Evolutionary conservation across 805 yeast species (phyloP).

Genomic region (Maudiozyma pseudohumilis): DNA sequence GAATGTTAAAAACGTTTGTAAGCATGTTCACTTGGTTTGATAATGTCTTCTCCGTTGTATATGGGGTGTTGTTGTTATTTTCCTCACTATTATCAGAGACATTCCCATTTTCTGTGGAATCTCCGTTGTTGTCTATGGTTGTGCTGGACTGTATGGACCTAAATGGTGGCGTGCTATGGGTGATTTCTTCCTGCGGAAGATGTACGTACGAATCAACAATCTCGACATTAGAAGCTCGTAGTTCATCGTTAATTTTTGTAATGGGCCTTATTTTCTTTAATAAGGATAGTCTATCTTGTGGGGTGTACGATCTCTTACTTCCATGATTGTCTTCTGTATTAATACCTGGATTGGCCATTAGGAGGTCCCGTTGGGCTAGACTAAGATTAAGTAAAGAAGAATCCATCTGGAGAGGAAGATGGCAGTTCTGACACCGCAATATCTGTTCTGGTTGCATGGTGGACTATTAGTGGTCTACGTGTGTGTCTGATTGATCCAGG

Average conservation of each 20-base stretch:
- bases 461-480: too few relatives aligned
- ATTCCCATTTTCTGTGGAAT: conserved; percentile 9
- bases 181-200: conserved; percentile 14
- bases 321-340: conserved; percentile 2
- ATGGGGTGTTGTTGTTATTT: conserved; percentile 12
- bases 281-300: conserved; percentile 17
- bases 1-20: conserved; percentile 56
- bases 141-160: conserved; percentile 5
- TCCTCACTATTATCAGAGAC: conserved; percentile 19
- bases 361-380: conserved; percentile 35
- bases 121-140: neutral
- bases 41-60: conserved; percentile 24
- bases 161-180: conserved; percentile 2
- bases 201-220: conserved; percentile 21
- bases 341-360: conserved; percentile 20
- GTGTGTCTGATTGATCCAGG: too few relatives aligned
- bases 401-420: conserved; percentile 34
- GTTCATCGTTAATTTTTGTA: conserved; percentile 23
- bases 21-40: conserved; percentile 44
- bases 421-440: conserved; percentile 37
- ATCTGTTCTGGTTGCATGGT: conserved; percentile 1
- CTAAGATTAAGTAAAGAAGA: conserved; percentile 35
- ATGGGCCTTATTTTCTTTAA: conserved; percentile 13
- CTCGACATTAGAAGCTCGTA: conserved; percentile 6
- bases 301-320: conserved; percentile 10